Conservation (phyloP, 768 basidiomycete genomes). For the Cystofilobasidium macerans region DNA sequence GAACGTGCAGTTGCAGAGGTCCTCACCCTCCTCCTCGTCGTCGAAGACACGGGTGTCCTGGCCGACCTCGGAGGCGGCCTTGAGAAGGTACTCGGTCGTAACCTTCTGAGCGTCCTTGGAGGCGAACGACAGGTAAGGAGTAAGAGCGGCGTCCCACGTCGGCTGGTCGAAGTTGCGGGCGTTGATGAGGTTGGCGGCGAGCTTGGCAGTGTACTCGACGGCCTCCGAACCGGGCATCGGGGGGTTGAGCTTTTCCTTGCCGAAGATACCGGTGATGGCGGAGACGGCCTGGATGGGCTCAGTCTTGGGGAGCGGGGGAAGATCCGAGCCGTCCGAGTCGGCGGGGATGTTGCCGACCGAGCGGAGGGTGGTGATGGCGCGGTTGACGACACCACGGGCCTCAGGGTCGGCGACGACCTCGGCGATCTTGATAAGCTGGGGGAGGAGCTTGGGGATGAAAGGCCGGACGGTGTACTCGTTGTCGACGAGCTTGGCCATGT, state of each 20-base stretch:
- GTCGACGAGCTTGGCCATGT: constrained; percentile 98
- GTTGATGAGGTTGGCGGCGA: constrained; percentile 79
- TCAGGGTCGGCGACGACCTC: constrained; percentile 92
- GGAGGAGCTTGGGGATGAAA: constrained; percentile 89
- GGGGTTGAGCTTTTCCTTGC: constrained; percentile 59
- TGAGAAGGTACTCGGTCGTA: constrained; percentile 76
- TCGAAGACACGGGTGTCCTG: constrained; percentile 52
- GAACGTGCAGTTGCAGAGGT: constrained; percentile 98
- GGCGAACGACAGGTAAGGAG: constrained; percentile 62
- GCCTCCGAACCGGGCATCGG: constrained; percentile 50
- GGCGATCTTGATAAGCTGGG: constrained; percentile 91
- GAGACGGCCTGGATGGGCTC: constrained; percentile 58
- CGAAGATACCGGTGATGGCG: constrained; percentile 65
- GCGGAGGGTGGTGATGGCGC: constrained; percentile 89
- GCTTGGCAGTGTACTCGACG: constrained; percentile 57
- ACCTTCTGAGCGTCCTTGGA: constrained; percentile 57
- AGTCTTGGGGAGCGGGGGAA: constrained; percentile 68
- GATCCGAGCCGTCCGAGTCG: constrained; percentile 73
- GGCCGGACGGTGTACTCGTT: constrained; percentile 88
- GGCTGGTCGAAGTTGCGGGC: constrained; percentile 82
- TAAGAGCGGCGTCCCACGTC: constrained; percentile 67
- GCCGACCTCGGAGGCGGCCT: constrained; percentile 65
- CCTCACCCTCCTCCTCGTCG: constrained; percentile 96
- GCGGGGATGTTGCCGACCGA: constrained; percentile 84
- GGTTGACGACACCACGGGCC: constrained; percentile 80